Evolutionary conservation across 768 basidiomycete genomes (phyloP).

Genomic region (Kwoniella dejecticola): DNA sequence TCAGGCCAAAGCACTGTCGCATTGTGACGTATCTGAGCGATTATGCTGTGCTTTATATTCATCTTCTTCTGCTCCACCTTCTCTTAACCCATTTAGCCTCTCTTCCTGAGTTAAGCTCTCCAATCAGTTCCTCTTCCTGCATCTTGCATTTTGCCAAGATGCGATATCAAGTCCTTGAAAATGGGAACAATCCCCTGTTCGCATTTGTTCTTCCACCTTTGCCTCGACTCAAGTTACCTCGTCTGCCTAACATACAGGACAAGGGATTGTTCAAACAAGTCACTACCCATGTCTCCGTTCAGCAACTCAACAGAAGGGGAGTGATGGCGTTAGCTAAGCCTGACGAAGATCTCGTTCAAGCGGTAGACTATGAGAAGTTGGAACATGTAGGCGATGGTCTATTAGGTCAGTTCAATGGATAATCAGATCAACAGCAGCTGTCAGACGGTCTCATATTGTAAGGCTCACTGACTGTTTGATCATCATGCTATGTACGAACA

Average conservation of each 20-base stretch:
- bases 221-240: conserved; percentile 4
- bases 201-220: conserved; percentile 3
- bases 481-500: background rate
- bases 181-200: conserved; percentile 8
- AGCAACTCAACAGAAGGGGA: conserved; percentile 4
- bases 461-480: background rate
- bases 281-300: conserved; percentile 26
- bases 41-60: too few species aligned
- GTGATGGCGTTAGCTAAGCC: conserved; percentile 6
- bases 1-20: too few species aligned
- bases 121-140: too few species aligned
- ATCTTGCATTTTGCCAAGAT: background rate
- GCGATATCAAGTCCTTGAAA: conserved; percentile 2
- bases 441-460: too few species aligned
- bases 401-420: conserved; percentile 29
- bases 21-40: too few species aligned
- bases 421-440: too few species aligned
- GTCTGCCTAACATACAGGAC: conserved; percentile 32
- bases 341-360: conserved; percentile 7
- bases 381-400: conserved; percentile 46
- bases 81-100: too few species aligned
- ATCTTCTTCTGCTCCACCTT: too few species aligned
- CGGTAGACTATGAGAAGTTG: conserved; percentile 44
- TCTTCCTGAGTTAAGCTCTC: too few species aligned
- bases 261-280: conserved; percentile 14